phyloP scores from a whole-genome alignment of 352 stramenopile species.

The Phytophthora lateralis region DNA sequence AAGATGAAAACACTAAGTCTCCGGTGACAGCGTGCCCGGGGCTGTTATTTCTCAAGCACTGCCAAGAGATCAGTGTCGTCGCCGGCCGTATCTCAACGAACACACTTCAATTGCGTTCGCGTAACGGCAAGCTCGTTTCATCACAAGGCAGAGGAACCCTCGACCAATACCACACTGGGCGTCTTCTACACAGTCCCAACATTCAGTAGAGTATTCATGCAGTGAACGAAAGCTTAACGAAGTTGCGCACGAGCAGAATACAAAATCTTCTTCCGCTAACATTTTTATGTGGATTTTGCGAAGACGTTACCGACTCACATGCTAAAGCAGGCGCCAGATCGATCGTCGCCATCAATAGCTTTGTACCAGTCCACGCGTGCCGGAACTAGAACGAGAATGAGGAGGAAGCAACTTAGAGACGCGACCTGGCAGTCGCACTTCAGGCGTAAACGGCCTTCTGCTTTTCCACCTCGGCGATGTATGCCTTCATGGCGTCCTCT shows the following conservation, averaged over 20 bases:
- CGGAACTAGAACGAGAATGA: not conserved
- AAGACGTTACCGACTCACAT: constrained; percentile 18
- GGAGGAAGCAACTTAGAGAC: constrained; percentile 24
- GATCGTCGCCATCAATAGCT: not conserved
- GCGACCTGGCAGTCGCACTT: constrained; percentile 34
- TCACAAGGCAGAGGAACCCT: not conserved
- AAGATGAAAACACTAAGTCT: not conserved
- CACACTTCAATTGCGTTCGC: constrained; percentile 1
- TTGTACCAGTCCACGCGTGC: not conserved
- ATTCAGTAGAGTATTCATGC: not conserved
- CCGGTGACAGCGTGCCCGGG: not conserved
- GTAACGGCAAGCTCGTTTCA: no score
- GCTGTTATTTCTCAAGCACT: not conserved
- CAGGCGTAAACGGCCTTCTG: constrained; percentile 85
- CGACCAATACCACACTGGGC: no score
- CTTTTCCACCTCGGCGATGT: constrained; percentile 87
- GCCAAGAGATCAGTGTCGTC: constrained; percentile 10
- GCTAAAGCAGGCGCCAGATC: constrained; percentile 6
- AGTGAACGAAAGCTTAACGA: not conserved
- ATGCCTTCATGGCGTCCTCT: constrained; percentile 88
- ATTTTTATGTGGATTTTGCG: constrained; percentile 32
- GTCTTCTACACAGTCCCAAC: no score
- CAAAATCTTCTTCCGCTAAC: constrained; percentile 23
- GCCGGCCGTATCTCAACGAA: constrained; percentile 13
- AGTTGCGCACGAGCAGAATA: constrained; percentile 1